Evolutionary conservation across 2,329 filamentous ascomycete species (phyloP).

Genomic region (Magnaporthales sp.): DNA sequence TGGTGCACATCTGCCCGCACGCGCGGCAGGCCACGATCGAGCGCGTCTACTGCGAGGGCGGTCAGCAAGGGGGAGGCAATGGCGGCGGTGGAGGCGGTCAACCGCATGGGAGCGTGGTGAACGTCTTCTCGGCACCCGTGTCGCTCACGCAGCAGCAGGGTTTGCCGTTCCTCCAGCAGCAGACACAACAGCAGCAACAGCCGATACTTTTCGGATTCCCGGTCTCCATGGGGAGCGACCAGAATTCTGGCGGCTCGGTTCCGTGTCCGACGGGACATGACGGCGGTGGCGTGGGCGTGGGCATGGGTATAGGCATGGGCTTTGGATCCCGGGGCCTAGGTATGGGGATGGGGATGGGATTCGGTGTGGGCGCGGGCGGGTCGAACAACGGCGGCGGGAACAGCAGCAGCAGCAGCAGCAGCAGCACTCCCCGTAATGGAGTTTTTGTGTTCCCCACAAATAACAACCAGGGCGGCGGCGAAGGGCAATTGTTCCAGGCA

Average conservation of each 20-base stretch:
- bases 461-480: background rate
- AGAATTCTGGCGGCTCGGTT: background rate
- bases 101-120: background rate
- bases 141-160: background rate
- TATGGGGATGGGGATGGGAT: constrained; percentile 1
- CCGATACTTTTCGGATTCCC: background rate
- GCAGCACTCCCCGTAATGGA: background rate
- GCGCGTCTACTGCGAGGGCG: background rate
- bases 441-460: background rate
- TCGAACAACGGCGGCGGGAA: background rate
- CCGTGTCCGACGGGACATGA: background rate
- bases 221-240: background rate
- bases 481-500: background rate
- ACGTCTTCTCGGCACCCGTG: constrained; percentile 5
- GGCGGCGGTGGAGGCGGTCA: background rate
- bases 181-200: constrained; percentile 3
- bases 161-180: background rate
- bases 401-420: background rate
- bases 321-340: background rate
- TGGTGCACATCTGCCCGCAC: constrained; percentile 4
- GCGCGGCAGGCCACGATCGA: background rate
- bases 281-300: background rate
- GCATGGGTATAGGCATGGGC: constrained; percentile 2
- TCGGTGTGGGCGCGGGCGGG: background rate
- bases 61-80: background rate